These are phyloP conservation scores for Sporothrix euskadiensis DNA, from an alignment of 2,329 filamentous ascomycete genomes.

Conservation along the genomic window DNA sequence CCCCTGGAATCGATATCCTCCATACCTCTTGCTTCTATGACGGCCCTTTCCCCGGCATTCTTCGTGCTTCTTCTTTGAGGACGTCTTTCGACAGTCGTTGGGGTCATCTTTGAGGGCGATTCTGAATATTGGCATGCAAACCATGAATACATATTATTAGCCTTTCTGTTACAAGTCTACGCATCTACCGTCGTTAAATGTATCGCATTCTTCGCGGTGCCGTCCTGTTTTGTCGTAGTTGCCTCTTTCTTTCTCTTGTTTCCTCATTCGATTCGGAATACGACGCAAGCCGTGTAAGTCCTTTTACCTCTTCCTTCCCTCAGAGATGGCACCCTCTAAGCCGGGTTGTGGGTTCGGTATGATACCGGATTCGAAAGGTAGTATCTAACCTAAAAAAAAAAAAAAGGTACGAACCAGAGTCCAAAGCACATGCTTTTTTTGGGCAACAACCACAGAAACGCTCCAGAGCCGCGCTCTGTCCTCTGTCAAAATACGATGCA, in stretches of 20 bases:
- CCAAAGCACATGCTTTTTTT: constrained; percentile 9
- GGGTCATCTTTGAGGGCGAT: not conserved
- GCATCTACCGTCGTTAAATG: not conserved
- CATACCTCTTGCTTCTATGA: not conserved
- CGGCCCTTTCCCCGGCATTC: not conserved
- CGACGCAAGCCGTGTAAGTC: constrained; percentile 5
- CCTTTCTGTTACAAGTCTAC: not conserved
- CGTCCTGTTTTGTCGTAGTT: not conserved
- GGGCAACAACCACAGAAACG: not conserved
- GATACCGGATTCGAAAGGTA: not conserved
- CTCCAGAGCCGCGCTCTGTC: not conserved
- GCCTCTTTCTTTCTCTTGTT: not conserved
- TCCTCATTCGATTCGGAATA: not conserved
- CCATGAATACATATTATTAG: not conserved
- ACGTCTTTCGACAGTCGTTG: not conserved
- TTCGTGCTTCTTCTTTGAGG: not conserved
- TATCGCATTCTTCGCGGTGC: not conserved
- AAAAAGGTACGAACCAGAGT: not conserved
- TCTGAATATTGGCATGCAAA: not conserved
- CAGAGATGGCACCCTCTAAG: not conserved
- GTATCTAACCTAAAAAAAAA: not conserved
- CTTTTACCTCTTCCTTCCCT: not conserved
- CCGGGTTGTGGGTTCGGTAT: not conserved
- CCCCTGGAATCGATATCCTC: not conserved
- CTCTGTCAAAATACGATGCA: not conserved